Base-by-base conservation (phyloP, 78 protist species). In the Mastigamoeba balamuthi region DNA sequence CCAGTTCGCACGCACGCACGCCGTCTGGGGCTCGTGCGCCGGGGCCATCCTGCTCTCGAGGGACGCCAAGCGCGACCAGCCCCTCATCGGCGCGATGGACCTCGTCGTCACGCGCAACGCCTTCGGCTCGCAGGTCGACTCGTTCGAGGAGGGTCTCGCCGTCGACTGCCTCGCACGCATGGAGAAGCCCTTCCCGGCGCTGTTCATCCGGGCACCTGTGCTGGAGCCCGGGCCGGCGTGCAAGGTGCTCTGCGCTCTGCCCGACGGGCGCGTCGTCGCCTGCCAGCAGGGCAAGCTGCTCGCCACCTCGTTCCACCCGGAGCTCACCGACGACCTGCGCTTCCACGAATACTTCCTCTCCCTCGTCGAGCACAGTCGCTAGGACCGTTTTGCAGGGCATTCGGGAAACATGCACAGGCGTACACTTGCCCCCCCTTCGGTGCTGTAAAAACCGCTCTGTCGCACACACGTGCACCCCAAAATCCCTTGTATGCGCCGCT, bases 21-120 rank as follows among this genome's bases (percentile, higher is more conserved):
- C 69, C 10, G 69, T 63, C 9, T 66, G 75, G 83, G 83, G 83
- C 27, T 70, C 83, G 39, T 78, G 83, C 40, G 83, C 83, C 2
- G 83, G 83, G 27, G 0, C 70, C 38, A 78, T 78, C n/a, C 1
- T 78, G 35, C 48, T 78, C 17, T 38, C 83, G 36, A 33, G 44
- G 10, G 5, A 25, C 25, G 78, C 64, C 1, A 0, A 2, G 36
- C 67, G 36, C 17, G 58, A 17, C 17, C 69, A 10, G 4, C 27
- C 69, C 69, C 72, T 1, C 1, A 6, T 76, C 39, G 6, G 72
- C 64, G 27, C 83, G n/a, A 29, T 66, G 37, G 69, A 6, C 30
- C 7, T 6, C n/a, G 69, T 8, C n/a, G n/a, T n/a, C n/a, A n/a
- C n/a, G n/a, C n/a, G n/a, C n/a, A n/a, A n/a, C n/a, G n/a, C n/a